Evolutionary conservation across 2,329 filamentous ascomycete species (phyloP), one percentile per base, ranked within the genome.

Genomic region (Cercospora sesami): DNA sequence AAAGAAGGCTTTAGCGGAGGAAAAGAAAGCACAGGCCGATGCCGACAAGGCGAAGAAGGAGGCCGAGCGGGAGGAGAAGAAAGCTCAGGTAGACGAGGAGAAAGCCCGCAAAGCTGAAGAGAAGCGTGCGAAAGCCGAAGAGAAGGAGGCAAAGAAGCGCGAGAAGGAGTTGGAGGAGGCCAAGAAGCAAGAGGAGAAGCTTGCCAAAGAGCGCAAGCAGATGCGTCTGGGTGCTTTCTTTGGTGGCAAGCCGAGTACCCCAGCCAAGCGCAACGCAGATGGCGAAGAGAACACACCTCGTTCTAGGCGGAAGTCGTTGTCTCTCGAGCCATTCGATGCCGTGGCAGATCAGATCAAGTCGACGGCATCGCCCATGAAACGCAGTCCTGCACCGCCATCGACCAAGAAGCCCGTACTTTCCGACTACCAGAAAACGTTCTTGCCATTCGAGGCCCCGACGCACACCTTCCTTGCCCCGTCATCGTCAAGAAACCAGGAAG

Each of bases 391-490:
- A 36, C 66, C 68, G 42, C 26, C 64, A 12, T 65, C 71, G 7
- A 67, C 23, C 2, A 68, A 66, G 60, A 80, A 78, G 64, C 73
- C 71, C 21, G 63, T 62, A 14, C 28, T 79, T 26, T 79, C 78
- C 5, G 82, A 83, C 68, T 81, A 82, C 68, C 72, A 91, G 18
- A 89, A 87, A 72, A 82, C 85, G 39, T 98, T 98, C 75, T 86
- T 93, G 33, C 89, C 91, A 0, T 98, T 97, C 78, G 94, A 91
- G 70, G 76, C 95, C 57, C 90, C 92, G 67, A 84, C 89, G 2
- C 86, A 92, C 74, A 91, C 92, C 1, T 86, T 81, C n/a, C 73
- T 97, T 63, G 93, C 93, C 0, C 83, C 85, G 73, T 65, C 72
- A 10, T 67, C 61, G 48, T 28, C 23, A 4, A 42, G 71, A 14